These are phyloP conservation scores for Arthrobotrys megalospora DNA, from an alignment of 2,329 filamentous ascomycete genomes.

Conservation along the genomic window DNA sequence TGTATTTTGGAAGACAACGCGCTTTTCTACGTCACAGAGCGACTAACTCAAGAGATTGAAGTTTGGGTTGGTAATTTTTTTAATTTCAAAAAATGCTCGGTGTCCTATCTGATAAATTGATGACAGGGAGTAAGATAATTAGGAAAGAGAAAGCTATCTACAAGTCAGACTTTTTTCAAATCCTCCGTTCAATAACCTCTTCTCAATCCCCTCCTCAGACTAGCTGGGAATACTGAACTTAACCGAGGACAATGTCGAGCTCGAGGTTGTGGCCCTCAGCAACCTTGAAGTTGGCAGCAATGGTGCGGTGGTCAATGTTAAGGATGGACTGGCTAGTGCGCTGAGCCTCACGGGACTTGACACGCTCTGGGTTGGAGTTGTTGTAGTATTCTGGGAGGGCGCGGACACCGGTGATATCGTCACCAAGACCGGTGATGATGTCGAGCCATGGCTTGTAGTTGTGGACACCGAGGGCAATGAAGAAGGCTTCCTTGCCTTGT, in stretches of 20 bases:
- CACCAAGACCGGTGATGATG: constrained; percentile 42
- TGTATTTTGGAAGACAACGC: constrained; percentile 23
- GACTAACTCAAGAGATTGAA: background rate
- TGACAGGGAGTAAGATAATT: constrained; percentile 1
- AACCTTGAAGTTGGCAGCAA: constrained; percentile 28
- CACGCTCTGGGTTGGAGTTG: constrained; percentile 25
- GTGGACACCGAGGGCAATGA: constrained; percentile 44
- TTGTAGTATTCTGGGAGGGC: constrained; percentile 40
- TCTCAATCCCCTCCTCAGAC: background rate
- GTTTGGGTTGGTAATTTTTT: constrained; percentile 19
- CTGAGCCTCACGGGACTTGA: constrained; percentile 37
- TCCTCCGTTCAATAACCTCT: constrained; percentile 8
- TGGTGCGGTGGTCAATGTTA: constrained; percentile 17
- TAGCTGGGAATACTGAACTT: constrained; percentile 2
- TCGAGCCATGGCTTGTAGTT: constrained; percentile 53
- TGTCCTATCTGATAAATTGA: constrained; percentile 8
- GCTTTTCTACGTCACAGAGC: background rate
- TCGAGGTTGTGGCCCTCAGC: constrained; percentile 36
- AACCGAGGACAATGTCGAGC: constrained; percentile 40
- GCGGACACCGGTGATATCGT: constrained; percentile 31
- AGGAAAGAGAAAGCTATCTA: constrained; percentile 3
- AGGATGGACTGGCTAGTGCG: constrained; percentile 16
- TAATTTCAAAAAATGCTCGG: constrained; percentile 24
- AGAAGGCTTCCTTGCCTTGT: constrained; percentile 32
- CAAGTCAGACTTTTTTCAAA: constrained; percentile 4